Evolutionary conservation across 139 green algal genomes (phyloP).

Genomic region (Marvania coccoides): DNA sequence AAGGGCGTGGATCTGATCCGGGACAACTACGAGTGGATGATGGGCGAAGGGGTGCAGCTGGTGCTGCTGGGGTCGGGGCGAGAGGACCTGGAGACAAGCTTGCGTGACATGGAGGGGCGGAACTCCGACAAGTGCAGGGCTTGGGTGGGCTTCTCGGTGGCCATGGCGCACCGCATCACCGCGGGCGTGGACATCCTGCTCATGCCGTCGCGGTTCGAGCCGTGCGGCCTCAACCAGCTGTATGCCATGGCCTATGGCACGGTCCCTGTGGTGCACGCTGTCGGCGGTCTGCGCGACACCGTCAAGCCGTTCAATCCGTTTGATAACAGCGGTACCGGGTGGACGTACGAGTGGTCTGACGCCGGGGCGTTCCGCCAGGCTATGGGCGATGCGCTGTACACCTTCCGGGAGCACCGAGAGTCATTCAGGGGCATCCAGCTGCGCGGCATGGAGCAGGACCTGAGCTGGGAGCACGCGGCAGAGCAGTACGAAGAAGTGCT

Average conservation of each 20-base stretch:
- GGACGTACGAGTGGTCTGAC: slow-evolving; percentile 68
- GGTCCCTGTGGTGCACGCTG: slow-evolving; percentile 72
- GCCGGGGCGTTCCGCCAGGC: slow-evolving; percentile 52
- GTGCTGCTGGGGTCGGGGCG: slow-evolving; percentile 88
- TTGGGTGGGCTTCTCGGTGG: slow-evolving; percentile 89
- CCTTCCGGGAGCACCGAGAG: slow-evolving; percentile 58
- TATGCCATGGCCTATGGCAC: slow-evolving; percentile 98
- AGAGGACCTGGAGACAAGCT: slow-evolving; percentile 76
- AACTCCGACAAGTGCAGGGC: slow-evolving; percentile 56
- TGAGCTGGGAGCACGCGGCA: slow-evolving; percentile 84
- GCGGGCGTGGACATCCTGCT: slow-evolving; percentile 65
- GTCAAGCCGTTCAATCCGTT: slow-evolving; percentile 73
- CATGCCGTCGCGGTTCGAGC: slow-evolving; percentile 57
- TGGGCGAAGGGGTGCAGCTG: slow-evolving; percentile 77
- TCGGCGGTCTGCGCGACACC: slow-evolving; percentile 81
- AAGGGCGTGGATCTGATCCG: slow-evolving; percentile 98
- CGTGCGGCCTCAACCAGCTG: slow-evolving; percentile 81
- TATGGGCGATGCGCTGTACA: slow-evolving; percentile 63
- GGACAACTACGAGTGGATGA: slow-evolving; percentile 82
- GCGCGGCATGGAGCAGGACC: slow-evolving; percentile 69
- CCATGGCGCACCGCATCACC: slow-evolving; percentile 89
- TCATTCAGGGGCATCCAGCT: slow-evolving; percentile 50
- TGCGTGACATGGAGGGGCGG: slow-evolving; percentile 51
- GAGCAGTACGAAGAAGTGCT: slow-evolving; percentile 90
- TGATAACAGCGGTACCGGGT: slow-evolving; percentile 73